Evolutionary conservation across 164 flowering plant species (phyloP), one percentile per base, ranked within the genome.

Genomic region (Saururus chinensis): DNA sequence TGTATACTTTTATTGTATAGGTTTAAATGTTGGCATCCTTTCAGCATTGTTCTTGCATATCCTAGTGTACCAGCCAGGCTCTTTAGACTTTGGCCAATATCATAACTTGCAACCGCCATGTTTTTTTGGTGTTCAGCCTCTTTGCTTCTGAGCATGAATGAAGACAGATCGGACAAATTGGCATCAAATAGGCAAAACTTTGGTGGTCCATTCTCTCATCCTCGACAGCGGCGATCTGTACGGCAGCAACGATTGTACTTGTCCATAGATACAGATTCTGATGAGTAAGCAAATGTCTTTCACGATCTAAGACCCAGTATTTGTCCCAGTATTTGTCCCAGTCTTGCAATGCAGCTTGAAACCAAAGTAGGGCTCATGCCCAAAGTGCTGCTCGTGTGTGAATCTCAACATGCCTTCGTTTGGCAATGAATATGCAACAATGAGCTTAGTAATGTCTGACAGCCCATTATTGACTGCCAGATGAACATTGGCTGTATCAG

Each of bases 231-330:
- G 63, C 95, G 97, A 63, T 84, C 96, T 45, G 89, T 82, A 37
- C 83, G 96, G 62, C 90, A 79, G 62, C 90, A 79, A 45, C 73
- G 89, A 37, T 67, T 81, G 68, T 77, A 76, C 64, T 77, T 93
- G 13, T 88, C 95, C 22, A 84, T 93, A 67, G 92, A 87, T 57
- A 76, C 92, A 10, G 97, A 87, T 62, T 81, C 98, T 0, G 95
- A 88, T 53, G 25, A 55, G 58, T 45, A 45, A 45, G 49, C 49
- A 45, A 45, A 45, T 45, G 37, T 6, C 37, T 30, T 45, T 45
- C 17, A 17, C 14, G 4, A 45, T 45, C 14, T 17, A 12, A 45
- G 49, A 9, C 12, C 11, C 45, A 41, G 45, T 41, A 8, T 13
- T 8, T 41, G n/a, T n/a, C n/a, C n/a, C n/a, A n/a, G n/a, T n/a